Evolutionary conservation across 176 grass and related monocot genomes (phyloP).

Genomic region (Areca catechu): DNA sequence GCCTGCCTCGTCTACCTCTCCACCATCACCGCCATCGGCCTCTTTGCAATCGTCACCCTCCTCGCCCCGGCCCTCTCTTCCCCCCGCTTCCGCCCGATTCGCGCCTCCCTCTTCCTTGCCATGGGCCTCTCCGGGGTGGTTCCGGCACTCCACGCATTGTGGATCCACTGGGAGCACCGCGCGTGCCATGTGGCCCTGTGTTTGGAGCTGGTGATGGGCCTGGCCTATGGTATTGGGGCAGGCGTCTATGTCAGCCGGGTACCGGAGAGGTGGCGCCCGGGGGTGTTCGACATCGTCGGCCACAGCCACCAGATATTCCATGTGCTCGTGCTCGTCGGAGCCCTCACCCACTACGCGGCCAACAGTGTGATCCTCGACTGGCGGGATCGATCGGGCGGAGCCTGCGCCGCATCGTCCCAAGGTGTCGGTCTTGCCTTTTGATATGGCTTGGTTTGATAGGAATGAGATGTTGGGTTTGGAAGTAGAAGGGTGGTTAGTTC

Average conservation of each 20-base stretch:
- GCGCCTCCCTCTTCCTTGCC: constrained; percentile 62
- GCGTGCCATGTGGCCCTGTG: constrained; percentile 55
- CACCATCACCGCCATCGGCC: constrained; percentile 7
- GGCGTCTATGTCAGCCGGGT: constrained; percentile 59
- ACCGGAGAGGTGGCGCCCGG: constrained; percentile 77
- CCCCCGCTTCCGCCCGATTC: constrained; percentile 49
- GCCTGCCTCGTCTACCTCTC: constrained; percentile 4
- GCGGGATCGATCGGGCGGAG: constrained; percentile 12
- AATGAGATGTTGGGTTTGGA: too few relatives aligned
- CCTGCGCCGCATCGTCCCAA: too few relatives aligned
- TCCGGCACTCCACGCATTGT: constrained; percentile 59
- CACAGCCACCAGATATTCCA: constrained; percentile 98
- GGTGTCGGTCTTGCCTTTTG: too few relatives aligned
- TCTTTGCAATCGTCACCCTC: constrained; percentile 7
- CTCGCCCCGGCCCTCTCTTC: constrained; percentile 12
- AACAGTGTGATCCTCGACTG: constrained; percentile 58
- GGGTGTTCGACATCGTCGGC: constrained; percentile 58
- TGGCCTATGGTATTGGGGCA: constrained; percentile 48
- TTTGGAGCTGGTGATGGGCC: constrained; percentile 76
- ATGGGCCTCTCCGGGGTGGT: constrained; percentile 84
- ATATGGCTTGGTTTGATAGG: too few relatives aligned
- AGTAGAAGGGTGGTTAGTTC: too few relatives aligned
- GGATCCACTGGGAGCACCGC: constrained; percentile 69
- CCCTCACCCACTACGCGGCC: constrained; percentile 74
- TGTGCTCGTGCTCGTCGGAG: constrained; percentile 75